Evolutionary conservation across 2,329 filamentous ascomycete species (phyloP).

Genomic region (Dichotomopilus funicola): DNA sequence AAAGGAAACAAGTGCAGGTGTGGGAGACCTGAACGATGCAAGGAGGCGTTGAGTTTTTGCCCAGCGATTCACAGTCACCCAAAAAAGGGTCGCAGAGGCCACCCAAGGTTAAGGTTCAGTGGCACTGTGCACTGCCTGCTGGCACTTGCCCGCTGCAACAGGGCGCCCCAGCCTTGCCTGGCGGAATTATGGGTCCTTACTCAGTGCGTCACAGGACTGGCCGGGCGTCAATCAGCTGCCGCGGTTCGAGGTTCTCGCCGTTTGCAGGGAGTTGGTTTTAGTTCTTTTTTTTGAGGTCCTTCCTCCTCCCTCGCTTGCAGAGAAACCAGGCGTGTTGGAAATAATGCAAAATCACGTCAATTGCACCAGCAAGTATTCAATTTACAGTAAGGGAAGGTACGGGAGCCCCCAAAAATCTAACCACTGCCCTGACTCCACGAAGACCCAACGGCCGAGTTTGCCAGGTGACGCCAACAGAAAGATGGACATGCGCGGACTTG

Average conservation of each 20-base stretch:
- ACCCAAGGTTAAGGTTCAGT: slow-evolving; percentile 5
- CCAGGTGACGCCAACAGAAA: background rate
- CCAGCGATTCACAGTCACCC: slow-evolving; percentile 22
- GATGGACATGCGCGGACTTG: background rate
- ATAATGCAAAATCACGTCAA: too few relatives aligned
- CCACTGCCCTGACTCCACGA: too few relatives aligned
- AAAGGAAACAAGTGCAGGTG: slow-evolving; percentile 16
- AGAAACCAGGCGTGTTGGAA: too few relatives aligned
- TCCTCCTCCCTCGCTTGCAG: too few relatives aligned
- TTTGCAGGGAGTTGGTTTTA: too few relatives aligned
- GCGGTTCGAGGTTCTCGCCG: too few relatives aligned
- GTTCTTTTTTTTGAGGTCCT: too few relatives aligned
- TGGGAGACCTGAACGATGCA: slow-evolving; percentile 17
- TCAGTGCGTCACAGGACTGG: background rate
- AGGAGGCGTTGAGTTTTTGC: slow-evolving; percentile 23
- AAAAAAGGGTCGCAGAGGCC: slow-evolving; percentile 20
- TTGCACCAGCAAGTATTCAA: too few relatives aligned
- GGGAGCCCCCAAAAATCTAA: too few relatives aligned
- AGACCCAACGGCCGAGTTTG: too few relatives aligned
- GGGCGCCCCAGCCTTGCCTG: slow-evolving; percentile 12
- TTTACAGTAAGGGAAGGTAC: too few relatives aligned
- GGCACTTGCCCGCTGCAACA: slow-evolving; percentile 3
- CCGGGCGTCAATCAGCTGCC: too few relatives aligned
- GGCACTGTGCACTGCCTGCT: slow-evolving; percentile 10
- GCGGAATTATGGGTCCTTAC: background rate